A percentile compares a stretch with the other conserved stretches of the same genome.
Evolutionary conservation across 2,329 filamentous ascomycete genomes (phyloP).

Genomic region (Penicillium sumatraense): DNA sequence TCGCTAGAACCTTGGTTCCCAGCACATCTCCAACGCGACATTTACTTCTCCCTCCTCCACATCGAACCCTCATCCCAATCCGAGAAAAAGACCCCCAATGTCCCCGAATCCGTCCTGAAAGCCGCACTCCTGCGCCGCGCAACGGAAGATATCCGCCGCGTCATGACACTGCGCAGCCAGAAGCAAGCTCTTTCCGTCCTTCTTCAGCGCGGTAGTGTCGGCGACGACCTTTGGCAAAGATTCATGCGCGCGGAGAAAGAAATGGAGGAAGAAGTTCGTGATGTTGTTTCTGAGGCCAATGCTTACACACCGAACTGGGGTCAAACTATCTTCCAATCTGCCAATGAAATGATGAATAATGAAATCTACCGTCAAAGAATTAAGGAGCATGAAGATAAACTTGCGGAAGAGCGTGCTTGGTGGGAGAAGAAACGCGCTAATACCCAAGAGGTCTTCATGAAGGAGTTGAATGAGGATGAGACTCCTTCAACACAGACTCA

Average conservation of each 20-base stretch:
- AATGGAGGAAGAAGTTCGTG: slow-evolving; percentile 92
- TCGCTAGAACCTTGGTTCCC: slow-evolving; percentile 95
- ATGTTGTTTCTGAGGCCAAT: slow-evolving; percentile 95
- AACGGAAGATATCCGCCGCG: slow-evolving; percentile 88
- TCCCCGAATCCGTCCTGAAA: slow-evolving; percentile 84
- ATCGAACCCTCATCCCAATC: slow-evolving; percentile 63
- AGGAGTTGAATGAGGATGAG: slow-evolving; percentile 66
- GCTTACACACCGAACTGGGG: slow-evolving; percentile 89
- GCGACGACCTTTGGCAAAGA: slow-evolving; percentile 93
- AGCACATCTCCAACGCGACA: slow-evolving; percentile 85
- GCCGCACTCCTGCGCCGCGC: slow-evolving; percentile 88
- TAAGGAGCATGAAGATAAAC: slow-evolving; percentile 73
- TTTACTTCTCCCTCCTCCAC: slow-evolving; percentile 92
- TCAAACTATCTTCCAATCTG: slow-evolving; percentile 93
- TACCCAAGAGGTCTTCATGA: slow-evolving; percentile 79
- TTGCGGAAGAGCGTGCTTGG: slow-evolving; percentile 79
- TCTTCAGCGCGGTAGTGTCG: slow-evolving; percentile 87
- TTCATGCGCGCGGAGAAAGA: slow-evolving; percentile 94
- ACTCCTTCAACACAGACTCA: slow-evolving; percentile 18
- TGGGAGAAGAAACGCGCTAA: slow-evolving; percentile 82
- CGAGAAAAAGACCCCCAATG: slow-evolving; percentile 67
- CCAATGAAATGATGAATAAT: slow-evolving; percentile 94
- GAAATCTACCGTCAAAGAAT: slow-evolving; percentile 74
- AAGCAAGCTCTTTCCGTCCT: slow-evolving; percentile 86
- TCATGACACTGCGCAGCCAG: slow-evolving; percentile 83